These are phyloP conservation scores for Ceratocystis cacaofunesta DNA, from an alignment of 2,329 filamentous ascomycete species.

Conservation along the genomic window DNA sequence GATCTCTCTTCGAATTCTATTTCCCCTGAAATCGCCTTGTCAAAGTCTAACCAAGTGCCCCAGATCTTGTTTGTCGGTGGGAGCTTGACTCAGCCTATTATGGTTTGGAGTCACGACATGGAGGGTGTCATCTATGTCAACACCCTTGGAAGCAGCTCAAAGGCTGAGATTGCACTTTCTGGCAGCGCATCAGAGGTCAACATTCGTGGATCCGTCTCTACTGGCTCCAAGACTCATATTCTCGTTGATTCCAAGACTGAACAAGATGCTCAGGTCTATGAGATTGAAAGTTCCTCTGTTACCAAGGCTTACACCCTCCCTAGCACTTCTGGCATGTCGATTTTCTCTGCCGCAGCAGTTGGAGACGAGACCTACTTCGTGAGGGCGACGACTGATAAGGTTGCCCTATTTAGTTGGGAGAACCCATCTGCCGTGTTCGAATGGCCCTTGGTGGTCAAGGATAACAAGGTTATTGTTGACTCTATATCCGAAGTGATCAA, in stretches of 20 bases:
- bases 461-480: conserved; percentile 39
- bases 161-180: conserved; percentile 39
- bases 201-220: conserved; percentile 59
- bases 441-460: conserved; percentile 45
- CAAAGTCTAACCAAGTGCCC: conserved; percentile 56
- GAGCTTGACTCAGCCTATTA: conserved; percentile 58
- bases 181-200: conserved; percentile 37
- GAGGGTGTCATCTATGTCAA: conserved; percentile 49
- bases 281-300: neutral
- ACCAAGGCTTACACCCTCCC: conserved; percentile 68
- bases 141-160: conserved; percentile 46
- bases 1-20: conserved; percentile 60
- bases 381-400: conserved; percentile 59
- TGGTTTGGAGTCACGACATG: conserved; percentile 57
- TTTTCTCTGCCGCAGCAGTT: conserved; percentile 63
- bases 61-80: conserved; percentile 54
- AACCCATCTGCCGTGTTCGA: conserved; percentile 63
- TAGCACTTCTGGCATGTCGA: conserved; percentile 51
- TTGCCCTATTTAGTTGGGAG: conserved; percentile 57
- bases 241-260: conserved; percentile 64
- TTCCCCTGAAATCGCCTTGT: conserved; percentile 54
- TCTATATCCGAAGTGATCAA: conserved; percentile 71
- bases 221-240: conserved; percentile 65
- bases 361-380: conserved; percentile 82
- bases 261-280: conserved; percentile 70